Percentiles rank a stretch among this genome's conserved stretches.
Conservation (phyloP, 805 yeast genomes). For the Blastobotrys chiropterorum region DNA sequence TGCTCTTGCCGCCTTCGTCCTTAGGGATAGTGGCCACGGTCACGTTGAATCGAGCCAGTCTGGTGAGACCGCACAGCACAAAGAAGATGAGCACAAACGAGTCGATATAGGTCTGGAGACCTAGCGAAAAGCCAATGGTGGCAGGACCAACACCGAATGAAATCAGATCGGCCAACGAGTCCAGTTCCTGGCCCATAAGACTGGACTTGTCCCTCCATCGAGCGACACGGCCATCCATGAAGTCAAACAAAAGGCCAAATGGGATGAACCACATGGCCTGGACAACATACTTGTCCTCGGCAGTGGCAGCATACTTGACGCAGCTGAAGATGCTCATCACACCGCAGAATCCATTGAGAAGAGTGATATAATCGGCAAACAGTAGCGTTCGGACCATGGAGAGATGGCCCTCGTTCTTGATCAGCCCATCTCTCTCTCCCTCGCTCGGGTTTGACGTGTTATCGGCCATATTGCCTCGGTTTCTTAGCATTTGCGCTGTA, state of each 20-base stretch:
- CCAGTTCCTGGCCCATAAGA: constrained; percentile 95
- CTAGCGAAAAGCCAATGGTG: constrained; percentile 83
- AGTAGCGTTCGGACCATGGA: constrained; percentile 71
- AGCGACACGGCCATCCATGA: constrained; percentile 96
- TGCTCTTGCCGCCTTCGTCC: constrained; percentile 78
- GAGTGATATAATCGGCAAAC: constrained; percentile 92
- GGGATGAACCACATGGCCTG: constrained; percentile 85
- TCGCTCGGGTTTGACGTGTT: not conserved
- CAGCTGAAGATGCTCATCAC: constrained; percentile 86
- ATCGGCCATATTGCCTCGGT: not conserved
- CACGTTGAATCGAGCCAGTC: constrained; percentile 93
- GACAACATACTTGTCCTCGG: constrained; percentile 51
- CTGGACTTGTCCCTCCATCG: constrained; percentile 87
- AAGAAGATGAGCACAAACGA: constrained; percentile 70
- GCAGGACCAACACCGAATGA: constrained; percentile 97
- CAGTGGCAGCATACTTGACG: constrained; percentile 69
- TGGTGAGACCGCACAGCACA: constrained; percentile 87
- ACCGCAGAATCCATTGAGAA: constrained; percentile 90
- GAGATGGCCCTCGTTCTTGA: constrained; percentile 73
- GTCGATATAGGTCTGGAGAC: constrained; percentile 80
- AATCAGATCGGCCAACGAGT: constrained; percentile 89
- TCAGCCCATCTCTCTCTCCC: not conserved
- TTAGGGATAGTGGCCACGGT: constrained; percentile 91
- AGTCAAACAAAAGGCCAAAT: constrained; percentile 92
- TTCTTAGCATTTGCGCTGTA: not conserved